A percentile compares a stretch with the other conserved stretches of the same genome.
phyloP scores from a whole-genome alignment of 805 yeast genomes.

The Spathaspora hagerdaliae region DNA sequence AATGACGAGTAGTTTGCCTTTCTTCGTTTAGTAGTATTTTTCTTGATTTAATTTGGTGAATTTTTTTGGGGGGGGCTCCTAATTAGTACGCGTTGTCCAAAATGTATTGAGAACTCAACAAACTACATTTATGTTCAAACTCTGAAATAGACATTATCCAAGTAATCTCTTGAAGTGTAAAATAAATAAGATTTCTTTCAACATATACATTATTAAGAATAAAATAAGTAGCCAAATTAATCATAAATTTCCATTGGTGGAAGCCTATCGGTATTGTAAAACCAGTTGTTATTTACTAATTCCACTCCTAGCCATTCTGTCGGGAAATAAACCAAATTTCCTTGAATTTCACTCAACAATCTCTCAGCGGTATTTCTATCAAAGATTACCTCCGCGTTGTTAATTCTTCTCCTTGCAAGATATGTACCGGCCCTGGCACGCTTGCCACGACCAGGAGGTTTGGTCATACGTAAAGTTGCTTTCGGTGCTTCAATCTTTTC shows the following conservation, averaged over 20 bases:
- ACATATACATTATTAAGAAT: not conserved
- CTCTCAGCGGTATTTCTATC: conserved; percentile 77
- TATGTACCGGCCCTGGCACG: conserved; percentile 37
- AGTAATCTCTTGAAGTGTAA: not conserved
- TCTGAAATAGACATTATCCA: too few relatives aligned
- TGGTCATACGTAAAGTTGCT: not conserved
- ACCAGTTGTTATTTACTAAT: conserved; percentile 91
- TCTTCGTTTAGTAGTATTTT: too few relatives aligned
- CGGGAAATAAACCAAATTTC: conserved; percentile 90
- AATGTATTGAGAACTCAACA: too few relatives aligned
- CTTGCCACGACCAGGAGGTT: conserved; percentile 24
- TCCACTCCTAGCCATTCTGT: conserved; percentile 86
- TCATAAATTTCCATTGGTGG: conserved; percentile 96
- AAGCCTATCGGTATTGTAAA: conserved; percentile 84
- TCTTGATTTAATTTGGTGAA: too few relatives aligned
- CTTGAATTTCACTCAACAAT: conserved; percentile 68
- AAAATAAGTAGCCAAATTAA: conserved; percentile 18
- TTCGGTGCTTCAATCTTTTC: not conserved
- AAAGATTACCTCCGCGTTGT: conserved; percentile 47
- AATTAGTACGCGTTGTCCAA: too few relatives aligned
- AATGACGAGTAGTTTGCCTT: too few relatives aligned
- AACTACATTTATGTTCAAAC: too few relatives aligned
- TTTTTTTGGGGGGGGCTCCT: too few relatives aligned
- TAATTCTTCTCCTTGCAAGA: conserved; percentile 28
- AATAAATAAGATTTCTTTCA: not conserved